Evolutionary conservation across 768 basidiomycete genomes (phyloP).

Genomic region (Boletellus ananas): DNA sequence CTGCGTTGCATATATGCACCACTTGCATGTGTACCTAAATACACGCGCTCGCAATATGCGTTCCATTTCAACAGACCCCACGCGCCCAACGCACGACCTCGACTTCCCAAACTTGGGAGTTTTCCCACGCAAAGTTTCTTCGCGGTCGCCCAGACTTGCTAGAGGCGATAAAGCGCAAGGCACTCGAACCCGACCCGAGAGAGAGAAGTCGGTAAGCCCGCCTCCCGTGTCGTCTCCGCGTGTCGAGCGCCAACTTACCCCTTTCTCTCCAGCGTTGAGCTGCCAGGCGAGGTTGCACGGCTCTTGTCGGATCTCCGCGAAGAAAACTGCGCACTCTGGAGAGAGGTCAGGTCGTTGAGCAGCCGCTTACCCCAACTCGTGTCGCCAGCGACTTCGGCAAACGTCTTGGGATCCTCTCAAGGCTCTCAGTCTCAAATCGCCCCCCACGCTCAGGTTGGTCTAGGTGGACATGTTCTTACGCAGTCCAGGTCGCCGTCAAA

Average conservation of each 20-base stretch:
- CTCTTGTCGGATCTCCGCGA: conserved; percentile 62
- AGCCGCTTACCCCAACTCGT: conserved; percentile 21
- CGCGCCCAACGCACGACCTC: conserved; percentile 78
- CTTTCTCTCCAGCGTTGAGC: conserved; percentile 59
- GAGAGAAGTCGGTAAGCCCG: conserved; percentile 26
- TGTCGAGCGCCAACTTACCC: conserved; percentile 1
- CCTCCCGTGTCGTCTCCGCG: neutral
- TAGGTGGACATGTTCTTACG: conserved; percentile 15
- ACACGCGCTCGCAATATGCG: neutral
- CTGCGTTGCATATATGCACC: conserved; percentile 4
- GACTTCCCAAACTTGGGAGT: conserved; percentile 84
- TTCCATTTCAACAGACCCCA: conserved; percentile 51
- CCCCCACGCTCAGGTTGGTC: conserved; percentile 3
- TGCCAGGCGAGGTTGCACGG: conserved; percentile 68
- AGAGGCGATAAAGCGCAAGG: conserved; percentile 85
- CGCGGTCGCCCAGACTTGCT: conserved; percentile 76
- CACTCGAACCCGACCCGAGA: conserved; percentile 73
- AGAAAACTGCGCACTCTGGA: conserved; percentile 62
- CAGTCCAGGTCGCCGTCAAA: conserved; percentile 30
- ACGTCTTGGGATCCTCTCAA: conserved; percentile 8
- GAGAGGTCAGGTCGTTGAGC: conserved; percentile 23
- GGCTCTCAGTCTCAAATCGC: conserved; percentile 9
- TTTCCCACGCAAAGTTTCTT: conserved; percentile 83
- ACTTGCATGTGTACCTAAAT: neutral
- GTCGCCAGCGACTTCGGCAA: conserved; percentile 2